phyloP scores from a whole-genome alignment of 2,329 filamentous ascomycete species.

The Xylariaceae sp. region DNA sequence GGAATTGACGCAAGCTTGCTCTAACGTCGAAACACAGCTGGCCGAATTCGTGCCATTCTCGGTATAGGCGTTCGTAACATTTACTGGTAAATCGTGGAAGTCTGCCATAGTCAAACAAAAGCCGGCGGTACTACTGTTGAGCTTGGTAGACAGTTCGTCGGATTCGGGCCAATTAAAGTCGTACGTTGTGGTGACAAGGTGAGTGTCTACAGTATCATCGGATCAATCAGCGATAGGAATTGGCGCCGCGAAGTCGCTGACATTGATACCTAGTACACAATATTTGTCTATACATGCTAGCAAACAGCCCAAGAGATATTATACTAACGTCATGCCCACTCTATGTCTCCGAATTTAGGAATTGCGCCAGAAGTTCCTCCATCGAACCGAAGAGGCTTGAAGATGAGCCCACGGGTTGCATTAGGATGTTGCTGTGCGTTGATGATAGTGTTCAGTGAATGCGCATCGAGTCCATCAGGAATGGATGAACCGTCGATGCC shows the following conservation, averaged over 20 bases:
- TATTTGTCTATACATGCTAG: background rate
- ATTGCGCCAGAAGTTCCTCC: no score
- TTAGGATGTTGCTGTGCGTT: slow-evolving; percentile 3
- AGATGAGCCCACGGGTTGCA: background rate
- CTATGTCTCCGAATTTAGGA: background rate
- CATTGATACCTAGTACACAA: background rate
- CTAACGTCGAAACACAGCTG: background rate
- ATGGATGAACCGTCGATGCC: no score
- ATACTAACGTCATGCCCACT: background rate
- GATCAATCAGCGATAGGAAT: background rate
- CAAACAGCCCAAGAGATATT: background rate
- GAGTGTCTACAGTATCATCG: background rate
- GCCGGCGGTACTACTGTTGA: background rate
- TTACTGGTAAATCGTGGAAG: background rate
- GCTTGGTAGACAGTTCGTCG: background rate
- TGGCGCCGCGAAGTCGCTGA: slow-evolving; percentile 1
- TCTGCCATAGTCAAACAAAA: background rate
- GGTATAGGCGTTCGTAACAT: slow-evolving; percentile 1
- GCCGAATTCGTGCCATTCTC: background rate
- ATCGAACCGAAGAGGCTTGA: background rate
- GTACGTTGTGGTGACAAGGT: background rate
- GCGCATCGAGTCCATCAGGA: no score
- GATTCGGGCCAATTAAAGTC: background rate
- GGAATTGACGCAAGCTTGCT: background rate
- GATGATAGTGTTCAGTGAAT: no score